These are phyloP conservation scores for Ricinus communis DNA, from an alignment of 345 rosid genomes.

Conservation along the genomic window DNA sequence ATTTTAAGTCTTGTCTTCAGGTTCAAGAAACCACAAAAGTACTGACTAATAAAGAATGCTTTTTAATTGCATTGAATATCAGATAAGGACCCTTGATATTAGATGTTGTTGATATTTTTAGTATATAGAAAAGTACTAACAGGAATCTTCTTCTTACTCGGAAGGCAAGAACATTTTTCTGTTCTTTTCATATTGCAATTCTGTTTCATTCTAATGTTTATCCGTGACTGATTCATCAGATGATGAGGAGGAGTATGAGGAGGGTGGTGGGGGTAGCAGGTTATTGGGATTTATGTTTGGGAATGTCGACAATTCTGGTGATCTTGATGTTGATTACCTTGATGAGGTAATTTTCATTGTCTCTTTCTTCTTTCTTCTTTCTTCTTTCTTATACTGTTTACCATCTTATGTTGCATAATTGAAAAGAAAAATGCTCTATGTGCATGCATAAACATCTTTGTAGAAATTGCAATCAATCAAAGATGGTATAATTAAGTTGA, in stretches of 20 bases:
- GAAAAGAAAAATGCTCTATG: no score
- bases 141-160: no score
- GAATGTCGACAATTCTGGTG: slow-evolving; percentile 92
- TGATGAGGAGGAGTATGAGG: slow-evolving; percentile 73
- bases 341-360: slow-evolving; percentile 62
- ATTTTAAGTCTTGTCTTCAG: no score
- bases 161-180: no score
- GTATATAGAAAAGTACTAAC: neutral
- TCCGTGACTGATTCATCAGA: slow-evolving; percentile 43
- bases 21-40: no score
- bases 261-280: slow-evolving; percentile 60
- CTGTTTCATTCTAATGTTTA: neutral
- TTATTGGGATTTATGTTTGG: slow-evolving; percentile 95
- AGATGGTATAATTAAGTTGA: neutral
- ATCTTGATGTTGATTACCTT: slow-evolving; percentile 95
- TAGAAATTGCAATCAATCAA: neutral
- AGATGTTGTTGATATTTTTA: neutral
- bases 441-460: neutral
- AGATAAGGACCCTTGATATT: no score
- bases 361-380: neutral
- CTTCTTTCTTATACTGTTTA: neutral
- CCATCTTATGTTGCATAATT: neutral
- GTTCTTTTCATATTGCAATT: no score
- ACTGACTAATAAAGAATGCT: no score
- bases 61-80: no score